phyloP scores from a whole-genome alignment of 2,329 filamentous ascomycete genomes.

The Cladosporium sp. region DNA sequence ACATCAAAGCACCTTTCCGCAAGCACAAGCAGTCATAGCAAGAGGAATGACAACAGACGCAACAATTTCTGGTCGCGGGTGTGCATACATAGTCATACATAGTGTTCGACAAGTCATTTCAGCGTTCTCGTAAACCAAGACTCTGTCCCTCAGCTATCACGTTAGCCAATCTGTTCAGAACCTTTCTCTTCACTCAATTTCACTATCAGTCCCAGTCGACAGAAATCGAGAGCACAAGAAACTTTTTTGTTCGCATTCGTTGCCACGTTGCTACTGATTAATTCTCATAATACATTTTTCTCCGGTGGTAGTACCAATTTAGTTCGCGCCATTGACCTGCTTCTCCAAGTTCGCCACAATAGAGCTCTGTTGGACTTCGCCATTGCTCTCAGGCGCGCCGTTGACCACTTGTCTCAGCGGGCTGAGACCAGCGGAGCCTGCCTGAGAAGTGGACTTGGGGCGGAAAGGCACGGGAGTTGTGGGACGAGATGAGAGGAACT shows the following conservation, averaged over 20 bases:
- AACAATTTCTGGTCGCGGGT: not conserved
- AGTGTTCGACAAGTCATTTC: not conserved
- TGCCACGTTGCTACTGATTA: not conserved
- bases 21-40: not conserved
- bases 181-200: not conserved
- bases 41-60: not conserved
- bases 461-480: slow-evolving; percentile 67
- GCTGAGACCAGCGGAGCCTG: slow-evolving; percentile 24
- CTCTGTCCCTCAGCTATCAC: too few species aligned
- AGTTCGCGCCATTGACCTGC: slow-evolving; percentile 25
- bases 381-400: slow-evolving; percentile 32
- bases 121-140: too few species aligned
- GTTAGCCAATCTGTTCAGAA: not conserved
- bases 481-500: slow-evolving; percentile 73
- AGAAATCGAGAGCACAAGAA: not conserved
- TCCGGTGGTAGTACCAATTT: not conserved
- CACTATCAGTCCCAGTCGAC: not conserved
- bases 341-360: slow-evolving; percentile 35
- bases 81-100: not conserved
- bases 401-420: slow-evolving; percentile 33
- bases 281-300: not conserved
- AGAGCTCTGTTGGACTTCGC: slow-evolving; percentile 32
- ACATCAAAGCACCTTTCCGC: not conserved
- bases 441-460: slow-evolving; percentile 41
- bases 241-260: not conserved